Conservation (phyloP, 2,329 filamentous ascomycete genomes). For the Fusarium sp. region DNA sequence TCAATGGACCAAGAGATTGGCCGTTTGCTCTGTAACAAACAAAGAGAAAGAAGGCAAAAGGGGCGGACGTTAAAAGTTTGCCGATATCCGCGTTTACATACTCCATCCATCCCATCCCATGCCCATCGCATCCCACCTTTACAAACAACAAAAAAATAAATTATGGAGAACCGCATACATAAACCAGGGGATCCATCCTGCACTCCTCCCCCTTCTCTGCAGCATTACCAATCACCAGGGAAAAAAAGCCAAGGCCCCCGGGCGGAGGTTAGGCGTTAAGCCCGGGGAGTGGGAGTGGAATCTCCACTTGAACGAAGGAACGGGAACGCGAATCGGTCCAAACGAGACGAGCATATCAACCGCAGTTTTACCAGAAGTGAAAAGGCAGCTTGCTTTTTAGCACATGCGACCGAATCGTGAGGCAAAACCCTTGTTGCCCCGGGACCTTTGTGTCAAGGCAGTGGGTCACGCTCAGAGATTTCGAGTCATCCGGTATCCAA, state of each 20-base stretch:
- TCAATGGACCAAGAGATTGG: constrained; percentile 12
- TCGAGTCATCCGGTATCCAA: constrained; percentile 9
- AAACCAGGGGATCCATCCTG: constrained; percentile 3
- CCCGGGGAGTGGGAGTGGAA: neutral
- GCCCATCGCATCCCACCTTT: neutral
- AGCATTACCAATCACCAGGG: constrained; percentile 17
- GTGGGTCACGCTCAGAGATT: neutral
- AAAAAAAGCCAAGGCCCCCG: neutral
- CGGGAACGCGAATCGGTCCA: neutral
- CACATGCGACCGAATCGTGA: constrained; percentile 1
- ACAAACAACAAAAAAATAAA: constrained; percentile 11
- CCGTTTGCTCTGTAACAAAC: constrained; percentile 1
- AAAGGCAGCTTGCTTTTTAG: neutral
- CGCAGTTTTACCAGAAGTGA: neutral
- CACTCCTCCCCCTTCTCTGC: neutral
- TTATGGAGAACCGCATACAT: constrained; percentile 5
- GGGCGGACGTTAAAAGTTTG: constrained; percentile 21
- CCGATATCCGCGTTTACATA: constrained; percentile 37
- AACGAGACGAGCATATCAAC: neutral
- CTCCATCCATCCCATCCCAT: neutral
- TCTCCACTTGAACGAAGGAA: neutral
- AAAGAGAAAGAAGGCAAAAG: constrained; percentile 11
- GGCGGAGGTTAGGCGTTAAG: constrained; percentile 8
- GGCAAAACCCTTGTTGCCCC: neutral
- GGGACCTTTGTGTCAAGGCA: neutral